Evolutionary conservation across 495 filamentous ascomycete genomes (phyloP).

Genomic region (Parathielavia hyrcaniae): DNA sequence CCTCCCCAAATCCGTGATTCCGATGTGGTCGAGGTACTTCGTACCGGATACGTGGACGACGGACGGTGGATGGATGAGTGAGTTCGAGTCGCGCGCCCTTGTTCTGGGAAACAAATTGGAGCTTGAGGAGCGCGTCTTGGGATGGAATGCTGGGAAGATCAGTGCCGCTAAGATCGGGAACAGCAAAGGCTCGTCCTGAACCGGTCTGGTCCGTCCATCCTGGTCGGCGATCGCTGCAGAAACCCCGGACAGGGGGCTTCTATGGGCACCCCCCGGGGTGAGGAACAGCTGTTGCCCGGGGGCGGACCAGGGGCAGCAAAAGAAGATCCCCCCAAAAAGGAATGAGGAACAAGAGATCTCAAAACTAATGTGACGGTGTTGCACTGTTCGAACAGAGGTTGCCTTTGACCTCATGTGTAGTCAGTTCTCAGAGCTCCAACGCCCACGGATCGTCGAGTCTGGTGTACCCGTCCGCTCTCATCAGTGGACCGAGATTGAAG

Average conservation of each 20-base stretch:
- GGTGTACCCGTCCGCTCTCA: too few relatives aligned
- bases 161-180: constrained; percentile 31
- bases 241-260: not conserved
- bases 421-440: too few relatives aligned
- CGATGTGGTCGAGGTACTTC: not conserved
- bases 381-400: too few relatives aligned
- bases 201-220: constrained; percentile 25
- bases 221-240: constrained; percentile 34
- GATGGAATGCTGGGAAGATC: constrained; percentile 14
- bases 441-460: too few relatives aligned
- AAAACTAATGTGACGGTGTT: not conserved
- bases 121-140: not conserved
- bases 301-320: not conserved
- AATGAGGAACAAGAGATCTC: not conserved
- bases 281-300: not conserved
- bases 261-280: constrained; percentile 19
- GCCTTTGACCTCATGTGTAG: too few relatives aligned
- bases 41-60: not conserved
- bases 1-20: not conserved
- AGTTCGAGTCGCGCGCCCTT: too few relatives aligned
- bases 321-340: not conserved
- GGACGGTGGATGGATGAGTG: not conserved
- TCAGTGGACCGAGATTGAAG: too few relatives aligned
- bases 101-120: constrained; percentile 2
- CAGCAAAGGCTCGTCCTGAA: constrained; percentile 21